phyloP scores from a whole-genome alignment of 495 filamentous ascomycete species.

The Daldinia vernicosa region DNA sequence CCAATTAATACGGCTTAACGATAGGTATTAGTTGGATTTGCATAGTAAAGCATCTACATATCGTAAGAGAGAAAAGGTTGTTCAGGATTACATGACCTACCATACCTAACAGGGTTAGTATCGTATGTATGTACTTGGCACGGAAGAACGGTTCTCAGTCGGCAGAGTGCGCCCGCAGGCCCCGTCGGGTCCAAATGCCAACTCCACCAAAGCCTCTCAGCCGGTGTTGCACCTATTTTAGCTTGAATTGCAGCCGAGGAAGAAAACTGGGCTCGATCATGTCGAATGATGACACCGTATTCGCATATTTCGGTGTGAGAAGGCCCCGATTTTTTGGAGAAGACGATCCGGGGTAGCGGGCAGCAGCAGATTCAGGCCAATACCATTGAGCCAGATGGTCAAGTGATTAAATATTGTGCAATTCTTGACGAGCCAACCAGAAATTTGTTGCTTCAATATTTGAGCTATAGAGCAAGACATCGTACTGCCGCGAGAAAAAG shows the following conservation, averaged over 20 bases:
- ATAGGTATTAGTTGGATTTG: neutral
- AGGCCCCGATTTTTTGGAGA: slow-evolving; percentile 29
- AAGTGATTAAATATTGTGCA: slow-evolving; percentile 43
- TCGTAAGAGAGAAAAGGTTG: neutral
- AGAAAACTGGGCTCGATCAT: slow-evolving; percentile 15
- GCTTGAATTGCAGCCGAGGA: slow-evolving; percentile 25
- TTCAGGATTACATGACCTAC: neutral
- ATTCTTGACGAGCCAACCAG: slow-evolving; percentile 36
- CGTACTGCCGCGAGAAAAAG: neutral
- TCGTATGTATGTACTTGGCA: neutral
- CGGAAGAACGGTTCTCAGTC: neutral
- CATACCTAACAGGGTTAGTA: neutral
- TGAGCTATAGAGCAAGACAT: neutral
- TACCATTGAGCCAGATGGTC: slow-evolving; percentile 13
- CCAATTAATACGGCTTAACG: neutral
- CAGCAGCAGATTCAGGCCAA: slow-evolving; percentile 27
- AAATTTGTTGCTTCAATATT: neutral
- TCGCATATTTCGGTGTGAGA: slow-evolving; percentile 18
- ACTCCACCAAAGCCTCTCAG: slow-evolving; percentile 16
- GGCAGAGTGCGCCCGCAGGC: slow-evolving; percentile 2
- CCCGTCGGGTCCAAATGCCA: slow-evolving; percentile 14
- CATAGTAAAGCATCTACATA: neutral
- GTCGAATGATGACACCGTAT: slow-evolving; percentile 32
- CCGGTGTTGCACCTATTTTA: slow-evolving; percentile 13
- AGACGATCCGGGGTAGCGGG: slow-evolving; percentile 39